These are phyloP conservation scores for Xanthoconium purpureum DNA, from an alignment of 768 basidiomycete species.

Conservation along the genomic window DNA sequence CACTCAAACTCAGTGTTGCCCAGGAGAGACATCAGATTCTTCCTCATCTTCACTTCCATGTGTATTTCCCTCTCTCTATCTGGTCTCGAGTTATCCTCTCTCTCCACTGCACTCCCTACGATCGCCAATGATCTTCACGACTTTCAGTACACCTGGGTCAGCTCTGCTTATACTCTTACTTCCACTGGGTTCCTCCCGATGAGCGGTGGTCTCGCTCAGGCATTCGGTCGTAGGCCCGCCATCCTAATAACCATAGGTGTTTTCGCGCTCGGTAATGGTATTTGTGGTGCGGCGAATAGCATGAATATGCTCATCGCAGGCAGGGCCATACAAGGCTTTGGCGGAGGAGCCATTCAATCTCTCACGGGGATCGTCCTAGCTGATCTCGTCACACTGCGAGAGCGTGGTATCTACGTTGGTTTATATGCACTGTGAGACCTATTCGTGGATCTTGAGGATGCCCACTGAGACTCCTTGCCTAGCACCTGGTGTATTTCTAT, in stretches of 20 bases:
- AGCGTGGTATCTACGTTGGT: constrained; percentile 41
- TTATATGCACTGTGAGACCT: constrained; percentile 35
- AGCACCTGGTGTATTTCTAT: constrained; percentile 36
- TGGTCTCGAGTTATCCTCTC: constrained; percentile 31
- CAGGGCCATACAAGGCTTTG: constrained; percentile 40
- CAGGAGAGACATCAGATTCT: constrained; percentile 20
- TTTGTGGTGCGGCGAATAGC: constrained; percentile 41
- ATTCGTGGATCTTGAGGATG: not conserved
- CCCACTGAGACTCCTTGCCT: not conserved
- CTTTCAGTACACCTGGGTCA: constrained; percentile 44
- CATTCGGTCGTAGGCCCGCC: constrained; percentile 39
- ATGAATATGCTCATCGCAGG: constrained; percentile 44
- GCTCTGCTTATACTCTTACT: constrained; percentile 40
- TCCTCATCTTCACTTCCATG: constrained; percentile 31
- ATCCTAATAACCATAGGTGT: constrained; percentile 31
- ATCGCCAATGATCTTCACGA: constrained; percentile 38
- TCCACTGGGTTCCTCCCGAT: constrained; percentile 41
- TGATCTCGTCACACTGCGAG: constrained; percentile 45
- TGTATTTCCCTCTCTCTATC: constrained; percentile 28
- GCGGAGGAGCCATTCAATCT: constrained; percentile 39
- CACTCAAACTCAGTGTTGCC: not conserved
- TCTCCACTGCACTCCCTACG: constrained; percentile 42
- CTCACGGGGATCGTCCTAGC: constrained; percentile 41
- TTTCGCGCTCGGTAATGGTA: constrained; percentile 42
- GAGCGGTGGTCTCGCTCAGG: constrained; percentile 37